These are phyloP conservation scores for Francoa sonchifolia DNA, from an alignment of 441 rosid genomes.

Conservation along the genomic window DNA sequence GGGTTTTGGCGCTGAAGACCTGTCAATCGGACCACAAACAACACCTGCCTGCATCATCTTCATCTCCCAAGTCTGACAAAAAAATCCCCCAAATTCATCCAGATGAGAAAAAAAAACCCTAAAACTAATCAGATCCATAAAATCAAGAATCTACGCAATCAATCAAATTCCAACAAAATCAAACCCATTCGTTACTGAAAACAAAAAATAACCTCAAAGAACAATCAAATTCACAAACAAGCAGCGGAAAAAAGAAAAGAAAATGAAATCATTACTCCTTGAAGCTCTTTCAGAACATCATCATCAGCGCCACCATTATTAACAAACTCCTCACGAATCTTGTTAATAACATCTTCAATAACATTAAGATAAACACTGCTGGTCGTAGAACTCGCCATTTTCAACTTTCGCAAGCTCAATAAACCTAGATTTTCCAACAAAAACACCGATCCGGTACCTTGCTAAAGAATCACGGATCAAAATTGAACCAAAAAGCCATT, in stretches of 20 bases:
- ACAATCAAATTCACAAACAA: not conserved
- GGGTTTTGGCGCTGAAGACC: slow-evolving; percentile 44
- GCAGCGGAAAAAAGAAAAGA: not conserved
- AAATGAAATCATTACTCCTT: slow-evolving; percentile 46
- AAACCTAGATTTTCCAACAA: no score
- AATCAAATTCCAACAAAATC: not conserved
- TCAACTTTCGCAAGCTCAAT: no score
- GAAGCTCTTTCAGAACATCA: slow-evolving; percentile 74
- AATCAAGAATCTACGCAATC: slow-evolving; percentile 2
- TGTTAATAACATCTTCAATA: slow-evolving; percentile 81
- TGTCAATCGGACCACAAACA: slow-evolving; percentile 49
- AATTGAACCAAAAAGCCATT: no score
- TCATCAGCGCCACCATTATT: slow-evolving; percentile 82
- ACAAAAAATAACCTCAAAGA: not conserved
- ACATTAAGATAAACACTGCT: slow-evolving; percentile 70
- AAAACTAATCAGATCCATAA: slow-evolving; percentile 21
- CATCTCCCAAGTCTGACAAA: slow-evolving; percentile 36
- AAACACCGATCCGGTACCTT: no score
- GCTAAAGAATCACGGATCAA: no score
- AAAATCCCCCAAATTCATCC: not conserved
- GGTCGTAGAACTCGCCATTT: slow-evolving; percentile 53
- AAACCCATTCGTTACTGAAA: not conserved
- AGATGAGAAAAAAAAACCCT: no score
- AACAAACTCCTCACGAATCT: slow-evolving; percentile 86
- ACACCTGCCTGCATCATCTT: slow-evolving; percentile 92